Conservation (phyloP, 345 rosid species). For the Citrus cavaleriei region DNA sequence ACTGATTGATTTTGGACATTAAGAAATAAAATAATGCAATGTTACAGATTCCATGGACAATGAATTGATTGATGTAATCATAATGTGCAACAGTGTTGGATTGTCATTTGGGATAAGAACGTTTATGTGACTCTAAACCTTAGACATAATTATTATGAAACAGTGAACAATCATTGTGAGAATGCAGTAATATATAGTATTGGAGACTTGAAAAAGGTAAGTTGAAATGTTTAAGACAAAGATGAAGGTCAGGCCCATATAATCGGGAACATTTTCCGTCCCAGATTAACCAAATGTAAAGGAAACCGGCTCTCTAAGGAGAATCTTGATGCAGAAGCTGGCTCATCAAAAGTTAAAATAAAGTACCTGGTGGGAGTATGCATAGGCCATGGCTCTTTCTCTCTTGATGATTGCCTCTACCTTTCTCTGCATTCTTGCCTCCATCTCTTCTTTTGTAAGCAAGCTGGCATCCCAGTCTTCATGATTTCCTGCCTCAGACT, state of each 20-base stretch:
- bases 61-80: background rate
- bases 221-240: too few species aligned
- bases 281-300: background rate
- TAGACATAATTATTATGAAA: too few species aligned
- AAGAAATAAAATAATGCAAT: background rate
- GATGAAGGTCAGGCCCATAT: background rate
- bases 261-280: background rate
- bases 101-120: background rate
- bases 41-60: background rate
- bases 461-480: conserved; percentile 84
- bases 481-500: conserved; percentile 65
- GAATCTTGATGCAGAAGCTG: background rate
- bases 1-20: background rate
- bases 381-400: conserved; percentile 89
- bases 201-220: background rate
- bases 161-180: background rate
- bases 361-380: conserved; percentile 84
- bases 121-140: background rate
- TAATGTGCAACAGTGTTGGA: background rate
- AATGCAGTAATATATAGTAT: background rate
- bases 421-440: conserved; percentile 69
- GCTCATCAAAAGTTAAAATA: background rate
- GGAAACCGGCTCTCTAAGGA: background rate
- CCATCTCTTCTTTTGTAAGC: conserved; percentile 74
- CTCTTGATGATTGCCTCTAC: conserved; percentile 78